Percentiles rank a stretch among this genome's conserved stretches.
Evolutionary conservation across 805 yeast genomes (phyloP).

Genomic region (Metschnikowia lochheadii): DNA sequence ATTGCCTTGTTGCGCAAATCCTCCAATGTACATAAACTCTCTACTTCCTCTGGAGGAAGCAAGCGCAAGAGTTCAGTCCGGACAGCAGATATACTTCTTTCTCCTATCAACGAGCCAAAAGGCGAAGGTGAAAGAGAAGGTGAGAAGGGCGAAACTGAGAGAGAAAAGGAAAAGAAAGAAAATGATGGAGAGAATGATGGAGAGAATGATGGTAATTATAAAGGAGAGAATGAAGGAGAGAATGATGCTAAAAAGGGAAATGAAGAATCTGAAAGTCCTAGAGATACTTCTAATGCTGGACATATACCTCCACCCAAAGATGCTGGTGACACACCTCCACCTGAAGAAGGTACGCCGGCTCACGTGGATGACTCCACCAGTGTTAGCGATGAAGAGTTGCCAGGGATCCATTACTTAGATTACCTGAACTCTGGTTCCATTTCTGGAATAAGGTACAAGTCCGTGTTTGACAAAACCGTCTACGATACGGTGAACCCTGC

Average conservation of each 20-base stretch:
- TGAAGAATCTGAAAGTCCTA: neutral
- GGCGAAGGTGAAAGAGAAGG: too few species aligned
- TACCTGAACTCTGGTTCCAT: conserved; percentile 17
- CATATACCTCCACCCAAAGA: neutral
- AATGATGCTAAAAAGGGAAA: too few species aligned
- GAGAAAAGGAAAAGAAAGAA: too few species aligned
- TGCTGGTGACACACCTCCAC: neutral
- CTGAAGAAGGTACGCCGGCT: neutral
- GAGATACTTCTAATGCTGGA: neutral
- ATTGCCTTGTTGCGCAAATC: conserved; percentile 48
- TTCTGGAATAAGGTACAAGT: conserved; percentile 32
- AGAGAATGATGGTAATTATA: too few species aligned
- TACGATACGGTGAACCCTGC: conserved; percentile 8
- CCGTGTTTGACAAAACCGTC: conserved; percentile 31
- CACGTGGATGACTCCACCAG: conserved; percentile 18
- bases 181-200: too few species aligned
- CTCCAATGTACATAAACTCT: conserved; percentile 25
- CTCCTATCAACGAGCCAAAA: neutral
- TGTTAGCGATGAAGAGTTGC: conserved; percentile 29
- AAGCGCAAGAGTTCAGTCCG: conserved; percentile 15
- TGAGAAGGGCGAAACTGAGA: too few species aligned
- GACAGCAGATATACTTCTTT: neutral
- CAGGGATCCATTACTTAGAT: conserved; percentile 31
- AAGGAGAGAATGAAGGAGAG: too few species aligned
- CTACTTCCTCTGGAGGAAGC: conserved; percentile 18